Base-by-base conservation (phyloP, 164 flowering plant species). In the Macadamia integrifolia region DNA sequence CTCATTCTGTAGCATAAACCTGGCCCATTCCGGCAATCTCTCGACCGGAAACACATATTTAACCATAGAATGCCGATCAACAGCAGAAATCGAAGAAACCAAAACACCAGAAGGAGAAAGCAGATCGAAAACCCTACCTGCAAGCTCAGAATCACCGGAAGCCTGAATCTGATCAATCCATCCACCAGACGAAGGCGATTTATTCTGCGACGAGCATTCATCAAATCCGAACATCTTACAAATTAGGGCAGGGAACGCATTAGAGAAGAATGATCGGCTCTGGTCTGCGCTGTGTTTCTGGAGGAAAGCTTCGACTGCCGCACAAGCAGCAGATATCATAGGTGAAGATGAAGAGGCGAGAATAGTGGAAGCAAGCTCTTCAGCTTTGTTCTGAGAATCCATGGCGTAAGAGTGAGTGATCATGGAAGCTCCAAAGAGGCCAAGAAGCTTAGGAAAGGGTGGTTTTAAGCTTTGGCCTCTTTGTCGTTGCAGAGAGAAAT, bases 21-120 rank as follows among this genome's bases (percentile, higher is more conserved):
- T 74, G 43, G 75, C 79, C 96, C 96, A 92, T 65, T 86, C 87
- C 1, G 98, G 98, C 69, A 92, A 72, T 52, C 98, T 73, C 65
- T 92, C 98, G 6, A 58, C 40, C 1, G 96, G 98, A 71, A 92
- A 92, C 31, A 90, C 85, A 68, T 82, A 92, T 28, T 86, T 88
- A 13, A 93, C 92, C 3, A 90, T 86, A 0, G 79, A 74, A 0
- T 76, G 80, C 6, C 87, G 77, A 78, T 92, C 98, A 23, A 86
- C 86, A 48, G 86, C 74, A 30, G 73, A 73, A 56, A 92, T 81
- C 3, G 88, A 79, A n/a, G 78, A 63, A 52, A 90, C 60, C 58
- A 93, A 66, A 31, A 72, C 62, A 8, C 98, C 88, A 64, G 69
- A 64, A 0, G 98, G 95, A 8, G 92, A 79, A 23, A 93, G 80